Evolutionary conservation across 176 grass and related monocot species (phyloP), one percentile per base, ranked within the genome.

Genomic region (Hyparrhenia diplandra): DNA sequence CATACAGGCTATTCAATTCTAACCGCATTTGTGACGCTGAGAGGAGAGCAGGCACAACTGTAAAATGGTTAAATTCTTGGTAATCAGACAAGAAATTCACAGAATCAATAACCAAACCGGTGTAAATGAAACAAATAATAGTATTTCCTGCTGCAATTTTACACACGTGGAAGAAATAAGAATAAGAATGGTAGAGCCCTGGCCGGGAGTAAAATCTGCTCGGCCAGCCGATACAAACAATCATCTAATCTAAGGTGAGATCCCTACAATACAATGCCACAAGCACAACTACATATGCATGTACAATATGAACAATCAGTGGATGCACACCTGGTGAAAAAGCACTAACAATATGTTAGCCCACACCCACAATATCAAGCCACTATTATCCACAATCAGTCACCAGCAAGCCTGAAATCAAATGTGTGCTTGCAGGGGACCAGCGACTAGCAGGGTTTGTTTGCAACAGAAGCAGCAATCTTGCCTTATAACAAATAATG

Each of bases 241-340:
- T 64, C 3, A 43, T 57, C 64, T 23, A 58, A 36, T 64, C 6
- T 71, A 59, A 59, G 73, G 58, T 71, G 55, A 73, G 57, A 67
- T 87, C 35, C 28, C 75, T 80, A 70, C 41, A 47, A 83, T 54
- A 75, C 52, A 47, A 83, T 45, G 40, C 52, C 61, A 4, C 21
- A 83, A 75, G 18, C 77, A 71, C 16, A 60, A 80, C 61, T 65
- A 87, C 54, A 84, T 59, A 29, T 77, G 55, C 24, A 75, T 87
- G 55, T 84, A 90, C 80, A 75, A 31, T 32, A 80, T 70, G 80
- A 80, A 49, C 40, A 75, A 70, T 13, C 9, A 5, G 11, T 41
- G 5, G 37, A 40, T 64, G 60, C 61, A 31, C 29, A 64, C 16
- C 28, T 37, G 2, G 21, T 41, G 66, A 42, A 69, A 69, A 69